Evolutionary conservation across 345 rosid genomes (phyloP), one percentile per base, ranked within the genome.

Genomic region (Combretum micranthum): DNA sequence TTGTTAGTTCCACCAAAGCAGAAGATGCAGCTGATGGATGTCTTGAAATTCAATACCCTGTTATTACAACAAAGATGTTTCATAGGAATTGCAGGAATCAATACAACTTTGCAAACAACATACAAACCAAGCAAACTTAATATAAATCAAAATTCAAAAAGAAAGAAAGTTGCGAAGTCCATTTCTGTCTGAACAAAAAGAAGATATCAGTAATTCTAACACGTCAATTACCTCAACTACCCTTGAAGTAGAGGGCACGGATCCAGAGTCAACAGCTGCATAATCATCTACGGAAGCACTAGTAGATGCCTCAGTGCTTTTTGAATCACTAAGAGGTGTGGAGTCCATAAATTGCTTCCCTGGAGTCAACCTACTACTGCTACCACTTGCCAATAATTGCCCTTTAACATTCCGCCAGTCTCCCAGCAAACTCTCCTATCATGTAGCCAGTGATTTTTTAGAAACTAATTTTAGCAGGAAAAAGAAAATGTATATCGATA

Each of bases 1-100:
- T 79, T 20, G 97, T 93, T 75, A 93, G 70, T 77, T 93, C 96
- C 60, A 89, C 94, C 64, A 93, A 62, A 46, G 99, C 93, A 23
- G 97, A 85, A 61, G 99, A 83, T 42, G 95, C 84, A 19, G 84
- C 75, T 20, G 91, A 62, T 11, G 83, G 94, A 64, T 86, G 94
- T 70, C 90, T 82, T n/a, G 87, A 76, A 68, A 83, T 47, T 93
- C 99, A 63, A 69, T 73, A 61, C 69, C 72, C 98, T 92, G 81
- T 74, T 61, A 60, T 62, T 32, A 47, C 21, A 18, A 32, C 21
- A 16, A 57, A 20, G 20, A 15, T 15, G 16, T 39, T 39, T 20
- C 22, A 44, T 39, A 13, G 44, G 16, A 39, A 43, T 20, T 17
- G 47, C 44, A 43, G 18, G 9, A 1, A 9, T 54, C 19, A 20